phyloP scores from a whole-genome alignment of 768 basidiomycete species.

The Hemileccinum impolitum region DNA sequence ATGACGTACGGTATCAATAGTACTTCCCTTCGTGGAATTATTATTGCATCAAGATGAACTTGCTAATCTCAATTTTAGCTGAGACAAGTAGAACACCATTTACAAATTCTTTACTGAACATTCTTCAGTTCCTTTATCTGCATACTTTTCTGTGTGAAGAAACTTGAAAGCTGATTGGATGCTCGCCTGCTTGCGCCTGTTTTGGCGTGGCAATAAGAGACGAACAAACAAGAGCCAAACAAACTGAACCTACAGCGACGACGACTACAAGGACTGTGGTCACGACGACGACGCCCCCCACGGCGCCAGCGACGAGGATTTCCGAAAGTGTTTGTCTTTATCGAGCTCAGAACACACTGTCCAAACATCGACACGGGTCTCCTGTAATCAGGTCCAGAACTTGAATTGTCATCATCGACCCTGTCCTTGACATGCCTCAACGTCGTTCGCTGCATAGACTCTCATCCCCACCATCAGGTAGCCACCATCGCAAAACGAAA shows the following conservation, averaged over 20 bases:
- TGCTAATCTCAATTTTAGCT: no score
- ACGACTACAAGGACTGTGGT: constrained; percentile 25
- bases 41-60: no score
- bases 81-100: no score
- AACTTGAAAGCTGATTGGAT: no score
- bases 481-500: constrained; percentile 29
- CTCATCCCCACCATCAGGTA: constrained; percentile 25
- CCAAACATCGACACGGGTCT: constrained; percentile 9
- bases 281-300: constrained; percentile 17
- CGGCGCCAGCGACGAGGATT: constrained; percentile 19
- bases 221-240: constrained; percentile 31
- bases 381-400: constrained; percentile 9
- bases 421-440: constrained; percentile 36
- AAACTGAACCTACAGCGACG: constrained; percentile 24
- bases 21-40: no score
- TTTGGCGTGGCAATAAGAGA: constrained; percentile 26
- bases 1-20: constrained; percentile 1
- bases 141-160: no score
- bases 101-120: no score
- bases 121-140: constrained; percentile 1
- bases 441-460: constrained; percentile 46
- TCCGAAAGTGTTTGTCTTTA: constrained; percentile 2
- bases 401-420: constrained; percentile 16
- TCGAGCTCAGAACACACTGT: constrained; percentile 1
- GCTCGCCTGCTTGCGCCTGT: constrained; percentile 30